phyloP scores from a whole-genome alignment of 1,139 yeast genomes.

The Sugiyamaella novakii region DNA sequence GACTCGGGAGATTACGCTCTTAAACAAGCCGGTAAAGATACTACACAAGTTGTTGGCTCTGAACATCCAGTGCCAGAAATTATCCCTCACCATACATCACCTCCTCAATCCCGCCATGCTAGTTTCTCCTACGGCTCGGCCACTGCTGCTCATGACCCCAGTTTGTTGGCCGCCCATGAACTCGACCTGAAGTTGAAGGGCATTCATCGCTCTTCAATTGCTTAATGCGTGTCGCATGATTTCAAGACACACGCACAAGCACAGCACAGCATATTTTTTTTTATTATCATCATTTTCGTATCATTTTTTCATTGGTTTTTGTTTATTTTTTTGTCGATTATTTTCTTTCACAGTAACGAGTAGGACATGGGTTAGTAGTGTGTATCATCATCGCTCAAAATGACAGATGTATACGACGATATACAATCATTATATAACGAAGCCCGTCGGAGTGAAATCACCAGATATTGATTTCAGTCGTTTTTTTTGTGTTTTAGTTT shows the following conservation, averaged over 20 bases:
- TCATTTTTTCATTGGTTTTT: not conserved
- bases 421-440: too few relatives aligned
- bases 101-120: constrained; percentile 25
- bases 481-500: not conserved
- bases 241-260: too few relatives aligned
- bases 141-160: constrained; percentile 22
- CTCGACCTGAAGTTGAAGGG: constrained; percentile 17
- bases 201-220: constrained; percentile 16
- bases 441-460: too few relatives aligned
- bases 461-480: too few relatives aligned
- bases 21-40: constrained; percentile 61
- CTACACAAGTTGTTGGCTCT: constrained; percentile 30
- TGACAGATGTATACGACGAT: too few relatives aligned
- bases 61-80: constrained; percentile 32
- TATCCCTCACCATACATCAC: constrained; percentile 28
- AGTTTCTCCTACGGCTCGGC: constrained; percentile 20
- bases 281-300: constrained; percentile 1
- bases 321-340: constrained; percentile 4
- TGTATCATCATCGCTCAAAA: too few relatives aligned
- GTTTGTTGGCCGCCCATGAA: constrained; percentile 21
- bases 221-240: constrained; percentile 6
- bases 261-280: too few relatives aligned
- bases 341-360: not conserved
- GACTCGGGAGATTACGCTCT: constrained; percentile 98
- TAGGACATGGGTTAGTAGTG: too few relatives aligned